Base-by-base conservation (phyloP, 768 basidiomycete species). In the Lactarius vividus region DNA sequence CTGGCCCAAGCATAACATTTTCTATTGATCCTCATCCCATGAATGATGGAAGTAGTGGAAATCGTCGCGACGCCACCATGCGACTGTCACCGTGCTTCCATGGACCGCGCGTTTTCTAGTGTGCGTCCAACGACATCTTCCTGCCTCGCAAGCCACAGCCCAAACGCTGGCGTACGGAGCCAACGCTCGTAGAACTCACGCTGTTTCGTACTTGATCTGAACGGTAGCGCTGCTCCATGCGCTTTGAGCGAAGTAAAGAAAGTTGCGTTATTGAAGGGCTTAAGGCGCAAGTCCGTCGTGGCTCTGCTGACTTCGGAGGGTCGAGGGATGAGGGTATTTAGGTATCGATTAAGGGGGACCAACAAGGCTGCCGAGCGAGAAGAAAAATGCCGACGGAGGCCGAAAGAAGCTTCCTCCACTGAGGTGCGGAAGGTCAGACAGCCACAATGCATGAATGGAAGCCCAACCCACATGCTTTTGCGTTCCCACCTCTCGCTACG, bases 291-390 rank as follows among this genome's bases (percentile, higher is more conserved):
- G 16, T 71, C 69, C 2, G 68, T 63, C 56, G 74, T 70, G 18
- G 78, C 71, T 37, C 82, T 74, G 37, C 72, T 69, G 3, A 66
- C 52, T 70, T 87, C 86, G 9, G 79, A 76, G 7, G 86, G 88
- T 23, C 86, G 82, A 64, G 92, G 92, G 74, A 95, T 92, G 57
- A 96, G 83, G 1, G 89, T 88, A 66, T 91, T 89, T 49, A 98
- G 86, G 79, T 98, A 98, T 69, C 96, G 85, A 71, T 96, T 88
- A 5, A 98, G 82, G 0, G 96, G 96, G 2, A 92, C 88, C 26
- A 98, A 84, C 67, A 98, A 81, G 61, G 88, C 88, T 23, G 89
- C 91, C 1, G 96, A 94, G 54, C 96, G 83, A 46, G 89, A 85
- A 61, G 86, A 86, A 74, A 98, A 94, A 73, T 98, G 94, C 55